Conservation (phyloP, 306 rosid genomes). For the Ammopiptanthus mongolicus region DNA sequence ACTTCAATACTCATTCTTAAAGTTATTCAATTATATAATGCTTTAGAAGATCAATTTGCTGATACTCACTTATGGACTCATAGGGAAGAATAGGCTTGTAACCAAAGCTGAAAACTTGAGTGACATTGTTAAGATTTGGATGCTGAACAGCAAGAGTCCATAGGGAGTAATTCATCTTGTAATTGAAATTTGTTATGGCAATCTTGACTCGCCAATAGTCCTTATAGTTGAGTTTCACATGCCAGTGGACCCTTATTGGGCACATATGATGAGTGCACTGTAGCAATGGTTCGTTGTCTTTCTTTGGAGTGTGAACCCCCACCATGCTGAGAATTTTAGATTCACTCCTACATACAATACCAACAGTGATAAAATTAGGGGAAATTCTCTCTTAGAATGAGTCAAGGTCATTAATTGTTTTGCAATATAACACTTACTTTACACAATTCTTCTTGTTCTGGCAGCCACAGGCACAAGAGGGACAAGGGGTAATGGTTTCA, state of each 20-base stretch:
- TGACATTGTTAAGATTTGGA: conserved; percentile 86
- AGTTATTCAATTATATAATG: background rate
- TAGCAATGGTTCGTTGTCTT: conserved; percentile 57
- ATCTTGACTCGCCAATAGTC: conserved; percentile 92
- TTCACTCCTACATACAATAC: conserved; percentile 44
- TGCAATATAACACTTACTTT: conserved; percentile 46
- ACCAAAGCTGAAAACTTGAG: conserved; percentile 90
- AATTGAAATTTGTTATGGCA: conserved; percentile 75
- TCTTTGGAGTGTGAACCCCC: conserved; percentile 65
- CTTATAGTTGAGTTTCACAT: conserved; percentile 71
- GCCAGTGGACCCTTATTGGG: conserved; percentile 91
- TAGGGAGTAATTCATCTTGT: conserved; percentile 69
- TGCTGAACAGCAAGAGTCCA: conserved; percentile 89
- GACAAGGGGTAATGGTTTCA: conserved; percentile 74
- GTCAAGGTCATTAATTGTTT: background rate
- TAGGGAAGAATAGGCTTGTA: conserved; percentile 84
- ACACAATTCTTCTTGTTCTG: conserved; percentile 65
- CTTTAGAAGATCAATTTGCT: background rate
- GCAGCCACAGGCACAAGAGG: conserved; percentile 89
- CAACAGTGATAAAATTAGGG: conserved; percentile 4
- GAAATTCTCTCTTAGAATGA: background rate
- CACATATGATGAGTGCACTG: conserved; percentile 98
- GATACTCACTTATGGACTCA: conserved; percentile 66
- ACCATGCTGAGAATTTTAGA: conserved; percentile 64
- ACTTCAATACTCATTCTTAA: background rate